These are phyloP conservation scores for Saccharomycopsis sp. DNA, from an alignment of 805 yeast genomes.

Conservation along the genomic window DNA sequence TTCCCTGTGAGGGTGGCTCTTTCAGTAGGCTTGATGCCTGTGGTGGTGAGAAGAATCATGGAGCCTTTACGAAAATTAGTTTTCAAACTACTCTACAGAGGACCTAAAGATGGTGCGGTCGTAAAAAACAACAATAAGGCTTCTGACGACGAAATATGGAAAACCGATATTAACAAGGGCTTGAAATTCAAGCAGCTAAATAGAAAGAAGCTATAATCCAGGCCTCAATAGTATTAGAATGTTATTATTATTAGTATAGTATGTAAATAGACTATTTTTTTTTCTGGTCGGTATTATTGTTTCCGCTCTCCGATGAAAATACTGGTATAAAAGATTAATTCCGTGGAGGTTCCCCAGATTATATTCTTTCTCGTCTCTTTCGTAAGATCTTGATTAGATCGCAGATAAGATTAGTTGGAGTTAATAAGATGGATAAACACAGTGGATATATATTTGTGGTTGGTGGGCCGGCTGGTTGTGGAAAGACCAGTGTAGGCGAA, in stretches of 20 bases:
- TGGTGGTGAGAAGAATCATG: not conserved
- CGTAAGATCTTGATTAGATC: too few relatives aligned
- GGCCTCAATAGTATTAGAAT: not conserved
- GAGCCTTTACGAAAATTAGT: not conserved
- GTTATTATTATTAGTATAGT: too few relatives aligned
- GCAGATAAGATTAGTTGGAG: too few relatives aligned
- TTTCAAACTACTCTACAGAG: not conserved
- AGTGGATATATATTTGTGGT: slow-evolving; percentile 36
- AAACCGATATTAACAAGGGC: slow-evolving; percentile 3
- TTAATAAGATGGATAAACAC: not conserved
- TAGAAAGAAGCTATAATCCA: slow-evolving; percentile 10
- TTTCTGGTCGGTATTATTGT: not conserved
- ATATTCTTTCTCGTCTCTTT: too few relatives aligned
- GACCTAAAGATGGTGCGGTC: not conserved
- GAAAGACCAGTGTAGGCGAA: slow-evolving; percentile 76
- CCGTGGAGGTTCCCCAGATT: too few relatives aligned
- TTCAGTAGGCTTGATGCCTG: slow-evolving; percentile 4
- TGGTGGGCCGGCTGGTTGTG: slow-evolving; percentile 97
- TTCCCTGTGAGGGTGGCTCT: slow-evolving; percentile 12
- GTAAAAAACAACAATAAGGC: slow-evolving; percentile 2
- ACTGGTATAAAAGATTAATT: too few relatives aligned
- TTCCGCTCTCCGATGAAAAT: not conserved
- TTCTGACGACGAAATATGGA: slow-evolving; percentile 4
- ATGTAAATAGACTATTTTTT: not conserved
- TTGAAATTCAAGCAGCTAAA: slow-evolving; percentile 11